Evolutionary conservation across 306 rosid genomes (phyloP).

Genomic region (Lathyrus aphaca): DNA sequence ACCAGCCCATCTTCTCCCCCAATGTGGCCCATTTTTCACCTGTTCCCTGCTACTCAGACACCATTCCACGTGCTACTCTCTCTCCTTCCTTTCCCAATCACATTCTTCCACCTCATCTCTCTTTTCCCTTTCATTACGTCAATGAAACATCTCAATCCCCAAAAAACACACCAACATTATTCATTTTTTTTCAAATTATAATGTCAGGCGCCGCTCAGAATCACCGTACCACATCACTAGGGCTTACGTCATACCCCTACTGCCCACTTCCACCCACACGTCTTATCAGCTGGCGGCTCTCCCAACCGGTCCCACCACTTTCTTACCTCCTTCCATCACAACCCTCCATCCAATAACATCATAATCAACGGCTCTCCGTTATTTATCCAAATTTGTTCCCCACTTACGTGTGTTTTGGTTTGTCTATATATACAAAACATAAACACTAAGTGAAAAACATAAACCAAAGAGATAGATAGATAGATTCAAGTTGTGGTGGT

Average conservation of each 20-base stretch:
- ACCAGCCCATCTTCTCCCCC: constrained; percentile 36
- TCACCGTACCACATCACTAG: constrained; percentile 55
- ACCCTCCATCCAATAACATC: constrained; percentile 28
- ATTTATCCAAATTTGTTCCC: constrained; percentile 13
- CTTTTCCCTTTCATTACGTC: constrained; percentile 19
- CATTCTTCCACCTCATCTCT: neutral
- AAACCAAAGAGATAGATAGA: neutral
- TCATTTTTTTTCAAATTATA: neutral
- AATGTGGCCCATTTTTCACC: constrained; percentile 47
- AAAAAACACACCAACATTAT: neutral
- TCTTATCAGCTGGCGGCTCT: constrained; percentile 85
- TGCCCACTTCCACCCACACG: constrained; percentile 46
- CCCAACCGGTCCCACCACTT: constrained; percentile 36
- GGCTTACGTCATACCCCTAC: constrained; percentile 63
- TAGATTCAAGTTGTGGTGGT: constrained; percentile 15
- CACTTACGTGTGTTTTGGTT: neutral
- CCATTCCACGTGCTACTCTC: constrained; percentile 70
- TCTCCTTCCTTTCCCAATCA: constrained; percentile 27
- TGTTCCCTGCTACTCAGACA: constrained; percentile 86
- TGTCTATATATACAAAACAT: constrained; percentile 21
- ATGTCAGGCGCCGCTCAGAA: constrained; percentile 59
- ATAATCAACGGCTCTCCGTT: constrained; percentile 45
- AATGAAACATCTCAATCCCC: constrained; percentile 28
- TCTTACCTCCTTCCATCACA: neutral
- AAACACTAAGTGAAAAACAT: neutral